Conservation (phyloP, 2,329 filamentous ascomycete genomes). For the Didymella segeticola region DNA sequence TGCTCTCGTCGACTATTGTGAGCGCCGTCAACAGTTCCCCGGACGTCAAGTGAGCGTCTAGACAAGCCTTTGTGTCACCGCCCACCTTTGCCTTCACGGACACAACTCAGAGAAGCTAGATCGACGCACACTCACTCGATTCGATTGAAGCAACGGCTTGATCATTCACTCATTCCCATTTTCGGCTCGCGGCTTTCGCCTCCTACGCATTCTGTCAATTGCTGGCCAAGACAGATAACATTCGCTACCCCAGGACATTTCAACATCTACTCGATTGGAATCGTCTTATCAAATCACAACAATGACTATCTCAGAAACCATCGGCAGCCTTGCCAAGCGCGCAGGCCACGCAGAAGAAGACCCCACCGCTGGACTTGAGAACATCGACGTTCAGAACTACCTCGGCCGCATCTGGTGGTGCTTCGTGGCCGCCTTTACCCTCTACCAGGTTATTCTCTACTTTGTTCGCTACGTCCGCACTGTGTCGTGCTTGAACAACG, state of each 20-base stretch:
- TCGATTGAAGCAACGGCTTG: slow-evolving; percentile 20
- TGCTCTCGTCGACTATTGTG: slow-evolving; percentile 29
- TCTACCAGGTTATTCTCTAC: slow-evolving; percentile 70
- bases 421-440: slow-evolving; percentile 67
- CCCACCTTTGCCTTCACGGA: slow-evolving; percentile 10
- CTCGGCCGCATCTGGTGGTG: slow-evolving; percentile 61
- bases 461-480: slow-evolving; percentile 73
- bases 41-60: slow-evolving; percentile 31
- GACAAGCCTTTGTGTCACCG: slow-evolving; percentile 24
- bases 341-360: slow-evolving; percentile 32
- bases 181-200: slow-evolving; percentile 23
- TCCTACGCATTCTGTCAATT: slow-evolving; percentile 42
- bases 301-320: slow-evolving; percentile 35
- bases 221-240: slow-evolving; percentile 49
- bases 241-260: slow-evolving; percentile 31
- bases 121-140: slow-evolving; percentile 9
- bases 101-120: slow-evolving; percentile 13
- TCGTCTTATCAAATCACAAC: slow-evolving; percentile 17
- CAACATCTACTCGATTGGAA: slow-evolving; percentile 26
- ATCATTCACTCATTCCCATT: slow-evolving; percentile 10
- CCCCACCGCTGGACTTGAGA: slow-evolving; percentile 37
- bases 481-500: slow-evolving; percentile 77
- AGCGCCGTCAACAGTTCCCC: slow-evolving; percentile 28
- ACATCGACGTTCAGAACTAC: slow-evolving; percentile 46
- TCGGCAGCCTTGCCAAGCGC: slow-evolving; percentile 29